These are phyloP conservation scores for Termitomyces sp. DNA, from an alignment of 768 basidiomycete species.

Conservation along the genomic window DNA sequence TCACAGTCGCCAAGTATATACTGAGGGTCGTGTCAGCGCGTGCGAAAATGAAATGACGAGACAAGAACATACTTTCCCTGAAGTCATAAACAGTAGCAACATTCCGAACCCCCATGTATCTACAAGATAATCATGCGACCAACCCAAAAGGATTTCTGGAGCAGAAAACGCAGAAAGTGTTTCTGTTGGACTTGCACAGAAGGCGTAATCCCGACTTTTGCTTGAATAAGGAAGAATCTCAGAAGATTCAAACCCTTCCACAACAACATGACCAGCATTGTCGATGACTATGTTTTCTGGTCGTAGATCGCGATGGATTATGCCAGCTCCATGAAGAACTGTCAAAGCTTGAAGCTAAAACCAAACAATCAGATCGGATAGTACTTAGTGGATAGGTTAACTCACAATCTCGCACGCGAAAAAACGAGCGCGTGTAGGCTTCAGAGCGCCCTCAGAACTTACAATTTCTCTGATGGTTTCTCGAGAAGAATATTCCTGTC, in stretches of 20 bases:
- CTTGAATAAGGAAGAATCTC: constrained; percentile 28
- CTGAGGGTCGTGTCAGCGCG: constrained; percentile 1
- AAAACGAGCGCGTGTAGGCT: constrained; percentile 29
- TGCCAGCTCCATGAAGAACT: constrained; percentile 37
- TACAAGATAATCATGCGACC: constrained; percentile 45
- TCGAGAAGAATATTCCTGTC: constrained; percentile 29
- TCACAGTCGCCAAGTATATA: background rate
- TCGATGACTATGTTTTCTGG: constrained; percentile 42
- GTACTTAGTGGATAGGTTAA: background rate
- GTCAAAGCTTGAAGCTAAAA: constrained; percentile 37
- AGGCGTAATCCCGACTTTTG: constrained; percentile 28
- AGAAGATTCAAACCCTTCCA: constrained; percentile 39
- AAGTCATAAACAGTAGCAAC: constrained; percentile 44
- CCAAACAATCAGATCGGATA: background rate
- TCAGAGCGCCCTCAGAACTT: constrained; percentile 26
- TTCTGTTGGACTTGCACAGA: constrained; percentile 32
- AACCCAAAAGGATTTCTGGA: constrained; percentile 51
- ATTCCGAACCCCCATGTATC: constrained; percentile 61
- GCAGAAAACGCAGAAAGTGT: constrained; percentile 31
- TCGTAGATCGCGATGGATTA: constrained; percentile 41
- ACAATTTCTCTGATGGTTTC: constrained; percentile 27
- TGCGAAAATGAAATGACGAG: background rate
- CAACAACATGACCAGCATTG: constrained; percentile 38
- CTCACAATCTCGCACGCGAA: constrained; percentile 48
- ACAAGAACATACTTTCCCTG: constrained; percentile 33